These are phyloP conservation scores for Phytophthora tentaculata DNA, from an alignment of 352 stramenopile genomes.

Conservation along the genomic window DNA sequence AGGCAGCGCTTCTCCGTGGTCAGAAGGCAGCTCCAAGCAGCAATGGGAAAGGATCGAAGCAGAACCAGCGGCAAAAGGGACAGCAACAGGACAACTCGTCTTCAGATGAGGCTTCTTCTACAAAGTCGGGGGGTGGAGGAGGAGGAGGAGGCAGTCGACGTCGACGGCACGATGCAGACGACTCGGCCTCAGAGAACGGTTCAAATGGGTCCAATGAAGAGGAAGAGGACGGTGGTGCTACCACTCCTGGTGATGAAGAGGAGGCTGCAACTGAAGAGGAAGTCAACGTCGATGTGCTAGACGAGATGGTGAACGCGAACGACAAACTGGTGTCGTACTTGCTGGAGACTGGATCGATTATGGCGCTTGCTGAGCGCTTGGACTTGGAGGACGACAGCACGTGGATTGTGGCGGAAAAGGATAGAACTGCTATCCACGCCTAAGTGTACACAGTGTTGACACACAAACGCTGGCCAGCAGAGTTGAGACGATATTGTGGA, in stretches of 20 bases:
- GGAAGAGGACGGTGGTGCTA: conserved; percentile 44
- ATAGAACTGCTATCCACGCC: conserved; percentile 84
- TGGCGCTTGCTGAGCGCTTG: conserved; percentile 81
- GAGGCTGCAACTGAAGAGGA: conserved; percentile 43
- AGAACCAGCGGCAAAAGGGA: conserved; percentile 44
- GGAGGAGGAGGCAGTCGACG: conserved; percentile 33
- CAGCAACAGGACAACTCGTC: conserved; percentile 61
- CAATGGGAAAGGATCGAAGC: conserved; percentile 41
- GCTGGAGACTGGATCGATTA: conserved; percentile 86
- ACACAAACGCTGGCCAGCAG: not conserved
- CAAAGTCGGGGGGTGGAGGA: conserved; percentile 34
- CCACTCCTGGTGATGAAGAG: conserved; percentile 41
- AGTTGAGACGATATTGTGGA: conserved; percentile 14
- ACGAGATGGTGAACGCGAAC: conserved; percentile 87
- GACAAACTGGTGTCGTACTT: conserved; percentile 88
- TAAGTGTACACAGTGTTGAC: conserved; percentile 29
- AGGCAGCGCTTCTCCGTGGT: conserved; percentile 61
- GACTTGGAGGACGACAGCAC: conserved; percentile 86
- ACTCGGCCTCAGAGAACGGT: conserved; percentile 66
- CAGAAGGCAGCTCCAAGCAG: conserved; percentile 38
- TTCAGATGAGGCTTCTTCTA: conserved; percentile 59
- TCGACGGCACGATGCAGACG: conserved; percentile 58
- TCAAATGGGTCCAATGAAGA: conserved; percentile 57
- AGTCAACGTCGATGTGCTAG: conserved; percentile 66
- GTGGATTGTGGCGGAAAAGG: conserved; percentile 87